These are phyloP conservation scores for Centella asiatica DNA, from an alignment of 129 eudicot genomes.

Conservation along the genomic window DNA sequence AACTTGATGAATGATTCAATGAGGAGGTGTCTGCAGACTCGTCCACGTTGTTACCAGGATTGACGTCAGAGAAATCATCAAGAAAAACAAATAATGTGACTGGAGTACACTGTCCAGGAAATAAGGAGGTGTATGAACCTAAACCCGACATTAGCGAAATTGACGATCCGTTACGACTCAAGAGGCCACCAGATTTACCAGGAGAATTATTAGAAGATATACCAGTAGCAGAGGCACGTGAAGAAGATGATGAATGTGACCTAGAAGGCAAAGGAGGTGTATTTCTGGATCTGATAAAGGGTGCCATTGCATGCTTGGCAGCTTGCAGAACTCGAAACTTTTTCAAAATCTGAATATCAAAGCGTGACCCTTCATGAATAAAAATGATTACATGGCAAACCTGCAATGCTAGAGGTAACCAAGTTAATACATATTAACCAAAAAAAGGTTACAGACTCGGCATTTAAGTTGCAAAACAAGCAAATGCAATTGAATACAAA, in stretches of 20 bases:
- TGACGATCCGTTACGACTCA: conserved; percentile 49
- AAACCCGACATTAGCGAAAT: conserved; percentile 54
- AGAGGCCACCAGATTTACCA: conserved; percentile 45
- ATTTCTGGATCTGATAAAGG: conserved; percentile 45
- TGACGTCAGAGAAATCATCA: conserved; percentile 60
- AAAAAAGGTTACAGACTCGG: background rate
- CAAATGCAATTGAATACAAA: background rate
- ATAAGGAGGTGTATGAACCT: conserved; percentile 62
- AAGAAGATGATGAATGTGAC: conserved; percentile 41
- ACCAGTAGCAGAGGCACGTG: conserved; percentile 40
- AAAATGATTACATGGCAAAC: conserved; percentile 75
- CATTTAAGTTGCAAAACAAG: background rate
- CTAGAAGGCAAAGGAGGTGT: conserved; percentile 38
- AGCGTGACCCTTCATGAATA: conserved; percentile 80
- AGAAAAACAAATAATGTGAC: conserved; percentile 75
- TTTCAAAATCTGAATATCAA: conserved; percentile 62
- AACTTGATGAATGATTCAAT: conserved; percentile 37
- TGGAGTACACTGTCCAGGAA: conserved; percentile 94
- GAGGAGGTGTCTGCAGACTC: conserved; percentile 47
- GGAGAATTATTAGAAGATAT: conserved; percentile 57
- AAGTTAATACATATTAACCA: conserved; percentile 16
- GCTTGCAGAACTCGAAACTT: conserved; percentile 78
- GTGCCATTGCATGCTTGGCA: conserved; percentile 71
- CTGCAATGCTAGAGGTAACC: conserved; percentile 41
- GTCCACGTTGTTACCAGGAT: conserved; percentile 28